Base-by-base conservation (phyloP, 495 filamentous ascomycete species). In the Aspergillus panamensis region DNA sequence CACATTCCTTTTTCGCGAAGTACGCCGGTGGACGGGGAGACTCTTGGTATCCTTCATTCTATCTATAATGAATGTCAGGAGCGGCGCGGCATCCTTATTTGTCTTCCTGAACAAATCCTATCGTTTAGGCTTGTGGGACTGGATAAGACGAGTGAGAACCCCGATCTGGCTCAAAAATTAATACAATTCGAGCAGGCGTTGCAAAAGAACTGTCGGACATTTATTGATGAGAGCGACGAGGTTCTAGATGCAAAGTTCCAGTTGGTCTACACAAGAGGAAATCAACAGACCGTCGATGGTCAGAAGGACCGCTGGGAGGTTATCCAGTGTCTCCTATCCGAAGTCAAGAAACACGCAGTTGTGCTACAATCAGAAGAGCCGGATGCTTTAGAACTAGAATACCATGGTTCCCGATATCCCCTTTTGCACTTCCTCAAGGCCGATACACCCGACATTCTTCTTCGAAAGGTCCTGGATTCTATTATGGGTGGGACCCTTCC, bases 201-300 rank as follows among this genome's bases (percentile, higher is more conserved):
- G 13, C 45, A 51, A n/a, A 32, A 51, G 0, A 51, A 63, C 9
- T 76, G 74, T 0, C 66, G 83, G 2, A 79, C 87, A 53, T 75
- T 89, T n/a, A 66, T 89, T 0, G 85, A 89, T 49, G 84, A 88
- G 67, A 86, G 82, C 51, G 85, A 89, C 57, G 82, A 88, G 56
- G 83, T 80, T 48, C 78, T 88, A 16, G 80, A 73, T 57, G 76
- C 79, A 16, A 81, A 78, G 48, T 84, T 83, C 25, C 80, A 88
- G 60, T 61, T 88, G 2, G 79, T 90, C 10, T 92, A 91, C 61
- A 86, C 85, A 0, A 81, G 88, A 58, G 87, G 88, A 7, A 50
- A 57, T 3, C 84, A 87, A 48, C 59, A 65, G 3, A 58, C 76
- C 0, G 69, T 85, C 3, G 86, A 89, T 14, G 67, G 79, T n/a